Evolutionary conservation across 441 rosid species (phyloP), one percentile per base, ranked within the genome.

Genomic region (Raphanus hybrid): DNA sequence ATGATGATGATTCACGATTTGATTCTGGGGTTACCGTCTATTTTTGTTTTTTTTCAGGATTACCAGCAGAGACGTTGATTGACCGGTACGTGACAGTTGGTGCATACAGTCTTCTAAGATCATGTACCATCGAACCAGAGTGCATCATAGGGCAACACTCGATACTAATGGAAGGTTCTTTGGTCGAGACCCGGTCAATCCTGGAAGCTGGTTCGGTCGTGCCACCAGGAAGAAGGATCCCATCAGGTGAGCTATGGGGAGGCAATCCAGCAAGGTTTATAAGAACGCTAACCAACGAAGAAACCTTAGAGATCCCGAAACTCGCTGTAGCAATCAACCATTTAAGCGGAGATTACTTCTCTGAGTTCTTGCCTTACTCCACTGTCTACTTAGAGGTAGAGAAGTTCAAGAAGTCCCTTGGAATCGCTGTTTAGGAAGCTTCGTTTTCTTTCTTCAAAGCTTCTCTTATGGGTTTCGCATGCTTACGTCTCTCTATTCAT

Each of bases 81-180:
- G 96, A 93, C 75, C 88, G 96, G 81, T 93, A 76, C 34, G 98
- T 93, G 77, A 91, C 94, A 45, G 77, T 93, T 23, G 97, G 97
- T 73, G 96, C 94, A 10, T 84, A 88, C 78, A 75, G 87, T 85
- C 96, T 90, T 62, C 64, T 93, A 79, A 86, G 96, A 55, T 91
- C 97, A 27, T 92, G 96, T 81, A 90, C 93, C 54, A 90, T 93
- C 35, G 98, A 93, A 85, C 98, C 98, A 55, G 97, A 91, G 84
- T 91, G 97, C 88, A 88, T 90, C 39, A 76, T 93, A 0, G 96
- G 98, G 43, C 98, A 93, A 83, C 94, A 87, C 71, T 93, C 97
- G 4, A 90, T 90, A 79, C 94, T 93, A 32, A 91, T 92, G 94
- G 97, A 93, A 86, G 97, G 98, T 72, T 93, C 98, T 6, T 65